Conservation (phyloP, 805 yeast genomes). For the Cyberlindnera amylophila region DNA sequence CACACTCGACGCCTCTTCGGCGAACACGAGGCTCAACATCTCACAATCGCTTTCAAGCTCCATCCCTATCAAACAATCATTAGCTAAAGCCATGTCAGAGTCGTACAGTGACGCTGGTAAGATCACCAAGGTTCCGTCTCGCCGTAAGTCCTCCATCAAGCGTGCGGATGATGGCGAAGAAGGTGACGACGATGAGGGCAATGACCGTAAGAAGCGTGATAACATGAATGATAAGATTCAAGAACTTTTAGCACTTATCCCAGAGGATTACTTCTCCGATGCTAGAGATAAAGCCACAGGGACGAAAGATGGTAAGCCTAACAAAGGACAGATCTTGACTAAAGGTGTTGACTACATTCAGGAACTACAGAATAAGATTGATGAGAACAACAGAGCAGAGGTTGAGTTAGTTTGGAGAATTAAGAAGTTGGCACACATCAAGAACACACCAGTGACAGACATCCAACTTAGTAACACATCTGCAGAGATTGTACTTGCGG, state of each 20-base stretch:
- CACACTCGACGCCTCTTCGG: conserved; percentile 16
- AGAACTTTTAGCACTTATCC: conserved; percentile 44
- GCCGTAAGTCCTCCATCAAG: conserved; percentile 20
- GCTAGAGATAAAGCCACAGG: conserved; percentile 47
- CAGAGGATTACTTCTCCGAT: conserved; percentile 43
- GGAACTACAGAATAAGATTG: conserved; percentile 65
- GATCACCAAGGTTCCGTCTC: conserved; percentile 18
- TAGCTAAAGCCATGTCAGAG: conserved; percentile 25
- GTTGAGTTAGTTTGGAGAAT: conserved; percentile 64
- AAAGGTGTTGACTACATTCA: conserved; percentile 73
- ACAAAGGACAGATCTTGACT: conserved; percentile 76
- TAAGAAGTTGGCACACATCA: conserved; percentile 46
- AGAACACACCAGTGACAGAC: conserved; percentile 37
- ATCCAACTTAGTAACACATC: conserved; percentile 58
- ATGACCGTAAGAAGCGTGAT: conserved; percentile 49
- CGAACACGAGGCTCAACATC: conserved; percentile 7
- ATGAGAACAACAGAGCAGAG: conserved; percentile 73
- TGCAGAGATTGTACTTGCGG: conserved; percentile 72
- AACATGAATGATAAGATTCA: conserved; percentile 57
- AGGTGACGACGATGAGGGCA: conserved; percentile 23
- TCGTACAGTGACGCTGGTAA: conserved; percentile 20
- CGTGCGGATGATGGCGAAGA: conserved; percentile 7
- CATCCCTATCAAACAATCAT: conserved; percentile 26
- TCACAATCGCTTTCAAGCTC: conserved; percentile 16
- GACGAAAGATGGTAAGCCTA: conserved; percentile 80